Evolutionary conservation across 768 basidiomycete genomes (phyloP).

Genomic region (Coprinopsis marcescibilis): DNA sequence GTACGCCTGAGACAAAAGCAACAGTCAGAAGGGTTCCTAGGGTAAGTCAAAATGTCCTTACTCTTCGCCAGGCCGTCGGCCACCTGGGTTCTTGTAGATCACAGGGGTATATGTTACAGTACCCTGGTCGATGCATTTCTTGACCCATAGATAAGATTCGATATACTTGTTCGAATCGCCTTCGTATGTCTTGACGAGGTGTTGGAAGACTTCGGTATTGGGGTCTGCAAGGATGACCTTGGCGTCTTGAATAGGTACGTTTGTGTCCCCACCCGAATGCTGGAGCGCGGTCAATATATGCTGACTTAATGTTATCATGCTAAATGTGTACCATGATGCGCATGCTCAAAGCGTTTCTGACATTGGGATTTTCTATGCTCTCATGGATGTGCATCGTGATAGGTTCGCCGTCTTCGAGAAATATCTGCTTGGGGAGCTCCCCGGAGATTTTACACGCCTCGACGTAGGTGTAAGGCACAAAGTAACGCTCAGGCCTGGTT

Average conservation of each 20-base stretch:
- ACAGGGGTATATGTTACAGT: constrained; percentile 63
- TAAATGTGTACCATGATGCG: constrained; percentile 56
- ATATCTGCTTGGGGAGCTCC: constrained; percentile 70
- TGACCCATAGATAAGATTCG: constrained; percentile 80
- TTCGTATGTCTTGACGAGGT: constrained; percentile 69
- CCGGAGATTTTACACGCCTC: constrained; percentile 82
- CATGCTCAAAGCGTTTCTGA: constrained; percentile 55
- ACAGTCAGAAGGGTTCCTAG: constrained; percentile 2
- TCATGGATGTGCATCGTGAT: constrained; percentile 77
- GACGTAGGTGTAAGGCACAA: constrained; percentile 77
- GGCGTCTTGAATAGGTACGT: constrained; percentile 63
- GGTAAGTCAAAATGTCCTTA: constrained; percentile 27
- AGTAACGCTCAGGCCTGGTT: constrained; percentile 69
- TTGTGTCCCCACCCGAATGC: constrained; percentile 80
- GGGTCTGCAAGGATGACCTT: constrained; percentile 78
- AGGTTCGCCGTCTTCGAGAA: constrained; percentile 56
- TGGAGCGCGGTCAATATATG: no score
- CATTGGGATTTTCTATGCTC: constrained; percentile 76
- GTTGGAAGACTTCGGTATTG: constrained; percentile 68
- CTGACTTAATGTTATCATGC: background rate
- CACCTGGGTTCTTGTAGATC: constrained; percentile 81
- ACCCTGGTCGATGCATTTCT: constrained; percentile 72
- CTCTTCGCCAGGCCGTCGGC: constrained; percentile 78
- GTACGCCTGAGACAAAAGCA: constrained; percentile 46
- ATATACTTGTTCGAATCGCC: constrained; percentile 67